Evolutionary conservation across 768 basidiomycete species (phyloP).

Genomic region (Mrakia blollopis): DNA sequence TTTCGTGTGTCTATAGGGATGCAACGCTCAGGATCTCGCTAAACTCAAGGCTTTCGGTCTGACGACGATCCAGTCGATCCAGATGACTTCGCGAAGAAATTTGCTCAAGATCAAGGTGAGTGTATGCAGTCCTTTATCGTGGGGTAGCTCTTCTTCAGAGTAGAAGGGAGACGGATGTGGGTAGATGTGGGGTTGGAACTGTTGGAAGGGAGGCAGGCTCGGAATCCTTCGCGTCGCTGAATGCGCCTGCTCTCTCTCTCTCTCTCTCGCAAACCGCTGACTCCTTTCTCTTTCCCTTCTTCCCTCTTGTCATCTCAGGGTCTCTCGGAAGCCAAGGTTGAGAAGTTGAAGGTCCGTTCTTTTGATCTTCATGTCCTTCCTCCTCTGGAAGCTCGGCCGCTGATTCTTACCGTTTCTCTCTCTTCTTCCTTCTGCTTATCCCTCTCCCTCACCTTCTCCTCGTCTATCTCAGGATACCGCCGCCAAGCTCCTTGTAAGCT

Average conservation of each 20-base stretch:
- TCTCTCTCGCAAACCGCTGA: background rate
- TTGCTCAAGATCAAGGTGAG: constrained; percentile 32
- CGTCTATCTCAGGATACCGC: constrained; percentile 13
- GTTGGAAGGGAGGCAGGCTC: too few relatives aligned
- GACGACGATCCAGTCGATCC: constrained; percentile 21
- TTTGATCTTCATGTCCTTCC: background rate
- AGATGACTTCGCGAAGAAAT: constrained; percentile 20
- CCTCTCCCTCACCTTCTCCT: too few relatives aligned
- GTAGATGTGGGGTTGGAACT: too few relatives aligned
- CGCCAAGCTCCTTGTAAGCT: background rate
- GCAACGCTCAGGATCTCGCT: constrained; percentile 29
- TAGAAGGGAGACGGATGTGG: too few relatives aligned
- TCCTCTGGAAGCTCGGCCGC: background rate
- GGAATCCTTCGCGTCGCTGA: background rate
- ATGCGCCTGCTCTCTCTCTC: too few relatives aligned
- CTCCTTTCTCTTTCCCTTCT: background rate
- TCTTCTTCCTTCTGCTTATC: background rate
- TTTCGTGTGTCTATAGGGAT: constrained; percentile 10
- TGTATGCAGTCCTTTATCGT: background rate
- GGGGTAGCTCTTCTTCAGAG: too few relatives aligned
- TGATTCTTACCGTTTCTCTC: background rate
- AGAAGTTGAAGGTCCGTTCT: constrained; percentile 29
- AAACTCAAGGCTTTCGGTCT: constrained; percentile 30
- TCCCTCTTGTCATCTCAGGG: background rate
- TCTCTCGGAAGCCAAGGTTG: constrained; percentile 33